Conservation (phyloP, 2,329 filamentous ascomycete genomes). For the Fusarium verrucosum region DNA sequence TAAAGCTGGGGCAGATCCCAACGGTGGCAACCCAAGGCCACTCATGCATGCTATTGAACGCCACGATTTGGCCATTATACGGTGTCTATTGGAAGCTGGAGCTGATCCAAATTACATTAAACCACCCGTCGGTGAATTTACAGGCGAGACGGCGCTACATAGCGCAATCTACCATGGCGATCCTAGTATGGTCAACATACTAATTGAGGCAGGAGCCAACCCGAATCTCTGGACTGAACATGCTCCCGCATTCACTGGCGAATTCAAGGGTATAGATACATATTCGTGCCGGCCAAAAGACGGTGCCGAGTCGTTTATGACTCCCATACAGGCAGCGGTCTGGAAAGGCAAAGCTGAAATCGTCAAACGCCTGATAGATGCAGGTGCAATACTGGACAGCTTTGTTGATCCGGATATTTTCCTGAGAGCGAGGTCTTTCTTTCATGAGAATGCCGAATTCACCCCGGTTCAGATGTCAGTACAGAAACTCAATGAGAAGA, state of each 20-base stretch:
- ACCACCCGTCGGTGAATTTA: too few relatives aligned
- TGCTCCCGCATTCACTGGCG: too few relatives aligned
- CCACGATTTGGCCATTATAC: conserved; percentile 39
- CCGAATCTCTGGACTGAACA: rapidly evolving
- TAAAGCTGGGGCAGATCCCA: rapidly evolving
- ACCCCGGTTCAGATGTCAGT: background rate
- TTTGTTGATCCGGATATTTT: rapidly evolving
- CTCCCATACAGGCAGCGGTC: background rate
- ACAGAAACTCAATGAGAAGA: rapidly evolving
- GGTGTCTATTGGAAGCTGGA: conserved; percentile 43
- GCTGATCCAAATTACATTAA: conserved; percentile 45
- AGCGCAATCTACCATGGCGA: rapidly evolving
- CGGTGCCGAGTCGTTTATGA: background rate
- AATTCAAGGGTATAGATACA: too few relatives aligned
- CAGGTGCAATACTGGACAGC: background rate
- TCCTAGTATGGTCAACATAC: rapidly evolving
- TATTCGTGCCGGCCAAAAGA: too few relatives aligned
- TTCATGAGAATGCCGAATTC: too few relatives aligned
- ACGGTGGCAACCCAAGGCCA: rapidly evolving
- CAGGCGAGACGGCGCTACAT: too few relatives aligned
- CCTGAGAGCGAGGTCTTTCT: too few relatives aligned
- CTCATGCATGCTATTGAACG: rapidly evolving
- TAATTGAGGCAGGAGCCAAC: background rate
- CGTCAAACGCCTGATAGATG: background rate
- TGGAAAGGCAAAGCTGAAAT: rapidly evolving